Evolutionary conservation across 805 yeast genomes (phyloP), one percentile per base, ranked within the genome.

Genomic region (Myxozyma udenii): DNA sequence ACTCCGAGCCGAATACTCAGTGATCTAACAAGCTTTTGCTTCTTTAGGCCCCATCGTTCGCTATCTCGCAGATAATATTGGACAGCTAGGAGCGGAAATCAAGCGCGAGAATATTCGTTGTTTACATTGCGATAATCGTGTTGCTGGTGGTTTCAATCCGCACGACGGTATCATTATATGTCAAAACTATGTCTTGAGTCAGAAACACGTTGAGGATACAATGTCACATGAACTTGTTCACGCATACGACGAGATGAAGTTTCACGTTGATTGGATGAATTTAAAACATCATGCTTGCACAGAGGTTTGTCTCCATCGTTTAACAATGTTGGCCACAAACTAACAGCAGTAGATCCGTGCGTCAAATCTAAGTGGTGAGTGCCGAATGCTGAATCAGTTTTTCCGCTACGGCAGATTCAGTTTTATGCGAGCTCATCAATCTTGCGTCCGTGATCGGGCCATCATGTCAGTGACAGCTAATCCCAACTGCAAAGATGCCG

Each of bases 271-370:
- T 68, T 85, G 96, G 85, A 64, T 76, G 50, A 80, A 91, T 68
- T 72, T 93, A 64, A 79, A 81, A 63, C 98, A 93, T 65, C 98
- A 91, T 66, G 98, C 98, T 0, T 93, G 98, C 68, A 84, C 97
- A 0, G 98, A 93, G 57, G 58, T 53, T 16, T 28, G 48, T 9
- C 23, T 30, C 11, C 21, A 12, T 19, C 32, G 3, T 11, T 32
- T 19, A 11, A 14, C 3, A 23, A 23, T 2, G 30, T 1, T 11
- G 14, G 11, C 28, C 1, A 48, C 23, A 14, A 12, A 36, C 18
- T 16, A 18, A 23, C 16, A 5, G 12, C 3, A 19, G 25, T 24
- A 53, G 57, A 87, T 93, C 46, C 76, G 98, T 53, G 98, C 98
- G 0, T 84, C 95, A 9, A 83, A 88, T 60, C 74, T 93, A 21